These are phyloP conservation scores for Thymus mandschuricus DNA, from an alignment of 257 asterid species.

Conservation along the genomic window DNA sequence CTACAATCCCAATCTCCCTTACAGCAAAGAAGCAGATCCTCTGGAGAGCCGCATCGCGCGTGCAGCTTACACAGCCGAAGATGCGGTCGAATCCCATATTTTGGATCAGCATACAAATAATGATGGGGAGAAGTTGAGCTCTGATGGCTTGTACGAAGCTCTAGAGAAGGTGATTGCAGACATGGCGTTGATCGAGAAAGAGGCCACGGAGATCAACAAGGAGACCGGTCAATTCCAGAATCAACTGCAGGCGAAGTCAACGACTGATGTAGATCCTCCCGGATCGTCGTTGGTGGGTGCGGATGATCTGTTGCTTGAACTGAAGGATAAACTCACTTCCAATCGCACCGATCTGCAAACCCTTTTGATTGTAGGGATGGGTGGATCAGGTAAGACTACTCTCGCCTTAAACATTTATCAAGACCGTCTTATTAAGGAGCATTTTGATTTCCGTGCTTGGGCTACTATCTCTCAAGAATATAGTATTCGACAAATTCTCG, in stretches of 20 bases:
- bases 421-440: background rate
- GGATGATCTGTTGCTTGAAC: background rate
- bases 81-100: background rate
- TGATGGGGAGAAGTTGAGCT: background rate
- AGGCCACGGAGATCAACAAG: background rate
- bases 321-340: background rate
- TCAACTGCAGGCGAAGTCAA: background rate
- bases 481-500: too few species aligned
- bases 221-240: background rate
- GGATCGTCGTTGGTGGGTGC: background rate
- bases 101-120: background rate
- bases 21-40: background rate
- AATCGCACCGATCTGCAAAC: background rate
- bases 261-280: background rate
- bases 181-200: background rate
- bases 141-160: background rate
- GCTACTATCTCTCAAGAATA: background rate
- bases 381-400: background rate
- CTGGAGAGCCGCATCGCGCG: background rate
- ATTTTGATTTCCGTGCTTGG: background rate
- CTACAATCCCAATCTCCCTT: background rate
- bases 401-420: background rate
- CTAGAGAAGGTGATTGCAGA: background rate
- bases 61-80: conserved; percentile 5
- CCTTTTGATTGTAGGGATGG: background rate